Conservation (phyloP, 495 filamentous ascomycete genomes). For the Xylaria nigripes region DNA sequence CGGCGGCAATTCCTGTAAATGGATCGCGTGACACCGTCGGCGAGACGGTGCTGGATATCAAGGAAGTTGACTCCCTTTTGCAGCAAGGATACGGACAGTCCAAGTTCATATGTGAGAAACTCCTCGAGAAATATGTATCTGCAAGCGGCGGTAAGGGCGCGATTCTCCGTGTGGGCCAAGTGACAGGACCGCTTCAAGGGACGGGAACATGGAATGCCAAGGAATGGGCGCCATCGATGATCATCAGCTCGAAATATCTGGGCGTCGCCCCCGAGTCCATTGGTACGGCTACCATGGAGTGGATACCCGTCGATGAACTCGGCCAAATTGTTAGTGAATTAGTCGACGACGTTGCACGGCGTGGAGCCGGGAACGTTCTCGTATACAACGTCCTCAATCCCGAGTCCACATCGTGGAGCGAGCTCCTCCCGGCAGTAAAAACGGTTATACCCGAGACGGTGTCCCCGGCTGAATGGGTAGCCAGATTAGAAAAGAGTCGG, state of each 20-base stretch:
- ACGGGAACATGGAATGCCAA: slow-evolving; percentile 17
- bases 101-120: slow-evolving; percentile 20
- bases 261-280: slow-evolving; percentile 15
- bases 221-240: slow-evolving; percentile 24
- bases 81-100: slow-evolving; percentile 19
- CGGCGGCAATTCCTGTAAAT: slow-evolving; percentile 8
- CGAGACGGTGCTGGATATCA: slow-evolving; percentile 12
- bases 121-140: slow-evolving; percentile 15
- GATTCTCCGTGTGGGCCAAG: slow-evolving; percentile 22
- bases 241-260: slow-evolving; percentile 15
- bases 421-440: slow-evolving; percentile 17
- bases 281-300: slow-evolving; percentile 17
- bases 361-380: slow-evolving; percentile 4
- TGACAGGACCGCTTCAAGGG: slow-evolving; percentile 14
- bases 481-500: slow-evolving; percentile 16
- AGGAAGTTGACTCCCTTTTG: slow-evolving; percentile 6
- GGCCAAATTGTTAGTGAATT: slow-evolving; percentile 18
- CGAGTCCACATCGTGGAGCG: slow-evolving; percentile 9
- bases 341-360: slow-evolving; percentile 12
- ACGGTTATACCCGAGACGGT: slow-evolving; percentile 8
- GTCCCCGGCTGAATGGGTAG: slow-evolving; percentile 17
- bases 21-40: slow-evolving; percentile 8
- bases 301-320: slow-evolving; percentile 22
- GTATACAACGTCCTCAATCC: slow-evolving; percentile 25
- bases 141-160: slow-evolving; percentile 10